Conservation (phyloP, 2,329 filamentous ascomycete species). For the Metarhizium sp. region DNA sequence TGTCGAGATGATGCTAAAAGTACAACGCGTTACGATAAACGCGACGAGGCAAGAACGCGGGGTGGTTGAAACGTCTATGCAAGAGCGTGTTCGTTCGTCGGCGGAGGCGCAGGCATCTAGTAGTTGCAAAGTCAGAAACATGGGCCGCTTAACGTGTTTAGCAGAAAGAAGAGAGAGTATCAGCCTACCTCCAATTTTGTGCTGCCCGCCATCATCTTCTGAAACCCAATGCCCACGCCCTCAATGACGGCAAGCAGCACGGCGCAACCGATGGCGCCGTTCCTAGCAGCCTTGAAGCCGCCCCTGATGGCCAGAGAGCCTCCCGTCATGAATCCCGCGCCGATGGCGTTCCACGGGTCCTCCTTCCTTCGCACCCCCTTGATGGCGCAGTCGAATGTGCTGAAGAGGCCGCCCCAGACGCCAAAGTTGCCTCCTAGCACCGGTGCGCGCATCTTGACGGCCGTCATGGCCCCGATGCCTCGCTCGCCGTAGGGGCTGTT, state of each 20-base stretch:
- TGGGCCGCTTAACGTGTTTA: neutral
- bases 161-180: neutral
- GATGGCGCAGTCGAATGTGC: conserved; percentile 90
- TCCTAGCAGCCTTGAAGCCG: conserved; percentile 82
- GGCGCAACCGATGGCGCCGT: conserved; percentile 92
- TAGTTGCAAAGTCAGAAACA: neutral
- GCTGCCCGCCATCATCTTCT: conserved; percentile 84
- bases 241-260: conserved; percentile 92
- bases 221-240: conserved; percentile 90
- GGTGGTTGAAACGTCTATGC: neutral
- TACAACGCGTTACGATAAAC: no score
- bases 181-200: conserved; percentile 63
- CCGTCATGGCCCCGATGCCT: conserved; percentile 88
- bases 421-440: conserved; percentile 97
- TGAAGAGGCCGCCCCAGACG: conserved; percentile 93
- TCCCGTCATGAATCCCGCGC: conserved; percentile 93
- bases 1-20: no score
- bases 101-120: neutral
- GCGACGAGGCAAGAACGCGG: no score
- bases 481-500: conserved; percentile 88
- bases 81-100: neutral
- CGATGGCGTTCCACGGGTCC: conserved; percentile 95
- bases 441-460: conserved; percentile 93
- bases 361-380: conserved; percentile 94
- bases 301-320: conserved; percentile 86